Evolutionary conservation across 148 eudicot genomes (phyloP), one percentile per base, ranked within the genome.

Genomic region (Chenopodium album): DNA sequence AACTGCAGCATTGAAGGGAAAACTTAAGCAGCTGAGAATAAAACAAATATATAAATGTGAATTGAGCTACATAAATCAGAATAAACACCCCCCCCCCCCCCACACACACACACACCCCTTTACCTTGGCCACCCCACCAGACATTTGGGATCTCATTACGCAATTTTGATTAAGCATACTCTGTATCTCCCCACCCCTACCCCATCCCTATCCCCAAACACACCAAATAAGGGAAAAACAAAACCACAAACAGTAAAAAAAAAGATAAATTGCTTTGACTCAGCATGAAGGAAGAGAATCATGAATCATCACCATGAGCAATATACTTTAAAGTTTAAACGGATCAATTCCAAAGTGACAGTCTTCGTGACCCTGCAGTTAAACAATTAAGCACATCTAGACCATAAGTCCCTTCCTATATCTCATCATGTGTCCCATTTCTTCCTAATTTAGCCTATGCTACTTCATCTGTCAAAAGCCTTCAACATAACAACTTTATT

Each of bases 1-100:
- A 14, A 83, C 85, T 83, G 85, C 85, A 83, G 10, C 46, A 78
- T 78, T 13, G 52, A 63, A 70, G 47, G 11, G 31, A 64, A 46
- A 74, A 10, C 14, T n/a, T 73, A 1, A 71, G 9, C 50, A 7
- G 20, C 59, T 19, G 23, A 73, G 2, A 73, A 31, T 9, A 41
- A 48, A 46, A 20, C 9, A 1, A 7, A 23, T 46, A 47, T 9
- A 11, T 56, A 56, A 56, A 17, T 50, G 22, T 56, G 62, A 56
- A 56, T 14, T 9, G 16, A 14, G 63, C 63, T 19, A 59, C 63
- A 12, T 59, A 4, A 59, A 37, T 19, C 19, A 59, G 22, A 14
- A 59, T 17, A 59, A 4, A 59, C 23, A 31, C 44, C 37, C 37
- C 37, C 37, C 37, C 37, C 37, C 5, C 4, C 4, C 37, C 2